Base-by-base conservation (phyloP, 192 early-diverging fungal species). In the Gaertneriomyces sp. region DNA sequence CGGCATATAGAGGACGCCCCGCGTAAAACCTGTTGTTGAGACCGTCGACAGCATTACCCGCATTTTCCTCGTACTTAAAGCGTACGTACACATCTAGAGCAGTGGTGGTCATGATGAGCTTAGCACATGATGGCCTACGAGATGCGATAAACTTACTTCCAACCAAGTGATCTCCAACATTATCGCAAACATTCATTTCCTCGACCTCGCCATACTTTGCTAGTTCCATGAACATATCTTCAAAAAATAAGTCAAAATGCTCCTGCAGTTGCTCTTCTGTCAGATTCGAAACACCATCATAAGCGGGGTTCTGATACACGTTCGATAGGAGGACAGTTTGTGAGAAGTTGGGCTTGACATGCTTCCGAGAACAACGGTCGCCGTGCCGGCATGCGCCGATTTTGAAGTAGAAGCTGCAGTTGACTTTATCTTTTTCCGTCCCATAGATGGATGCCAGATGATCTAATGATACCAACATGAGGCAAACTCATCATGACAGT, bases 401-500 rank as follows among this genome's bases (percentile, higher is more conserved):
- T 83, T 99, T 98, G 85, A 94, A 94, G 86, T 98, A 98, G 70
- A 97, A 98, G 47, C 91, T 93, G 79, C 96, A 98, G 72, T 98
- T 94, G 63, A 98, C 94, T 86, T 93, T 93, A 91, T 96, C 95
- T 75, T 95, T 94, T 69, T 98, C 95, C 16, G 95, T 98, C 45
- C 95, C 95, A 74, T 95, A 98, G 60, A 98, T 98, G 40, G 70
- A 72, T 14, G 80, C 80, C 39, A 82, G 66, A 59, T 82, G 75
- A 65, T 82, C 80, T 75, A 56, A n/a, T 42, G 56, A 47, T 2
- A 0, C 25, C 25, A 33, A 33, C 25, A 33, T 33, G 25, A 33
- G 25, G 2, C 25, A 2, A 33, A 33, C 25, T 33, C 25, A 33
- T 33, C 25, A 33, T 33, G 25, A 33, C 25, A 33, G 25, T 33